Evolutionary conservation across 148 eudicot species (phyloP).

Genomic region (Heliosperma pusillum): DNA sequence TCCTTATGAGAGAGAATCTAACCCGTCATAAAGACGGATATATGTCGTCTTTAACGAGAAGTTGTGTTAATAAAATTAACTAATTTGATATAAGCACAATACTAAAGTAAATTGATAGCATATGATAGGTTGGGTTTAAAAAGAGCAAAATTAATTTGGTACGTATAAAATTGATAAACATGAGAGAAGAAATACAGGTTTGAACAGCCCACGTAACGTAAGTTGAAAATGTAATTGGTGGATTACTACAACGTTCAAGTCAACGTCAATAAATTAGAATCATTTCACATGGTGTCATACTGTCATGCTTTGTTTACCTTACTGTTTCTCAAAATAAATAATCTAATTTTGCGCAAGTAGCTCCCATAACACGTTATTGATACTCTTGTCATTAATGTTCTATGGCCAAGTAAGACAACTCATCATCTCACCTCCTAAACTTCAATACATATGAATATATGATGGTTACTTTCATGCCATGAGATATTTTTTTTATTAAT

Average conservation of each 20-base stretch:
- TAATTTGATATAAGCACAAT: no score
- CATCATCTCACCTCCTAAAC: background rate
- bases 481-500: no score
- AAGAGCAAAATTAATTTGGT: background rate
- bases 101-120: background rate
- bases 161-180: background rate
- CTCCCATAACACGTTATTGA: background rate
- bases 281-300: conserved; percentile 11
- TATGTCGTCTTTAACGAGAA: no score
- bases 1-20: no score
- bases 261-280: background rate
- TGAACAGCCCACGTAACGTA: background rate
- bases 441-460: background rate
- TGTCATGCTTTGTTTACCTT: background rate
- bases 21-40: no score
- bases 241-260: background rate
- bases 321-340: no score
- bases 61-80: no score
- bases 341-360: background rate
- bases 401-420: background rate
- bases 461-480: no score
- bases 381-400: background rate
- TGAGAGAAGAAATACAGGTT: background rate
- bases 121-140: background rate
- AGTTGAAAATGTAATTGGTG: background rate